Evolutionary conservation across 225 moss, liverwort and hornwort genomes (phyloP).

Genomic region (Ulota crispa): DNA sequence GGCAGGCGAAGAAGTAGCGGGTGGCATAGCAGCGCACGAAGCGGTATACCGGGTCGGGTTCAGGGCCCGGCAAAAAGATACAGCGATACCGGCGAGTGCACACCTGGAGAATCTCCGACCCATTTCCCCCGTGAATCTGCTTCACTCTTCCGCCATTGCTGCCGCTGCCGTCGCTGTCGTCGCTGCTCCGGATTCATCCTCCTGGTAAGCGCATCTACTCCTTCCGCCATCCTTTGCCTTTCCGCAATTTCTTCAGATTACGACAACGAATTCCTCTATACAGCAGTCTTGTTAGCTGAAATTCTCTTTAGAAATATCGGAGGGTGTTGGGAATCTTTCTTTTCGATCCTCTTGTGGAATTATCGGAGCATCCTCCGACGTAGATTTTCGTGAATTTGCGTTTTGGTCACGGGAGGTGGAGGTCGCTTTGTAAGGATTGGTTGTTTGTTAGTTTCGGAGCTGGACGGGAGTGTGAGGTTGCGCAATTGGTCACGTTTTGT

Average conservation of each 20-base stretch:
- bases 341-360: neutral
- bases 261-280: neutral
- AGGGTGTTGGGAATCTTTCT: neutral
- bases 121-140: constrained; percentile 24
- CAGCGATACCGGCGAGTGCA: constrained; percentile 7
- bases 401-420: neutral
- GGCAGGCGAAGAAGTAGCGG: neutral
- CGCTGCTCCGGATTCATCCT: neutral
- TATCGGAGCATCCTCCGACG: neutral
- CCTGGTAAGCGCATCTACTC: neutral
- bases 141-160: neutral
- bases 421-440: neutral
- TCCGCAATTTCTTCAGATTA: neutral
- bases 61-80: neutral
- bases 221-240: neutral
- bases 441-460: constrained; percentile 1
- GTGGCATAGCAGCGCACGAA: neutral
- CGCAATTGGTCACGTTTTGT: neutral
- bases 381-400: neutral
- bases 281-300: neutral
- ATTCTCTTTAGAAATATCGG: neutral
- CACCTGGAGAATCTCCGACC: constrained; percentile 31
- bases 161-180: neutral
- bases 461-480: neutral
- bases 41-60: neutral